phyloP scores from a whole-genome alignment of 1,139 yeast species.

The Lodderomyces orthopsilosis region DNA sequence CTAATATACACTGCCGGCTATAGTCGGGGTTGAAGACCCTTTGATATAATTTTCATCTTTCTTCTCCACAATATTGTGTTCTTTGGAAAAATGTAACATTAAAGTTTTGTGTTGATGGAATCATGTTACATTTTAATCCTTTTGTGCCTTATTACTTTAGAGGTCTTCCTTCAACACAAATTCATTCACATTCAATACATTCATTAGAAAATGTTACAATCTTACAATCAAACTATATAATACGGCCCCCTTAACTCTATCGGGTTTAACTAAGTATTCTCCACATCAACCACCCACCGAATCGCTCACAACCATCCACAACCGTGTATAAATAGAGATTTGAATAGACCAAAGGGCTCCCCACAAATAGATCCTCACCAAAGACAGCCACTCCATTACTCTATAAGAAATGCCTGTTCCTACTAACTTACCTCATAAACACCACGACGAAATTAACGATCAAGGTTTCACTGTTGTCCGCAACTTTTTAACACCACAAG shows the following conservation, averaged over 20 bases:
- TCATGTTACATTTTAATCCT: not conserved
- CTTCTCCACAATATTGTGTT: too few species aligned
- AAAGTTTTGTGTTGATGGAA: not conserved
- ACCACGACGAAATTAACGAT: slow-evolving; percentile 38
- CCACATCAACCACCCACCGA: not conserved
- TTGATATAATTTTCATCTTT: not conserved
- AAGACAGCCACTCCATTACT: too few species aligned
- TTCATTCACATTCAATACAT: not conserved
- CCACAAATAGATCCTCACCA: too few species aligned
- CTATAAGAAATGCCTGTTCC: slow-evolving; percentile 16
- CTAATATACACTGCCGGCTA: too few species aligned
- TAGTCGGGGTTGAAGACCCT: not conserved
- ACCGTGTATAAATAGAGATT: too few species aligned
- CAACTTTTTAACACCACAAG: slow-evolving; percentile 40
- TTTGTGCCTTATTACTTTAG: not conserved
- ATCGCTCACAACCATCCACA: too few species aligned
- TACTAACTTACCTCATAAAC: slow-evolving; percentile 10
- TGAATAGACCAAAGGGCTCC: too few species aligned
- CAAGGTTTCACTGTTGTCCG: slow-evolving; percentile 47
- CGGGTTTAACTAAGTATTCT: not conserved
- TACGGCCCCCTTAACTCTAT: too few species aligned
- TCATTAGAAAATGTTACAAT: not conserved
- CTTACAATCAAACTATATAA: not conserved
- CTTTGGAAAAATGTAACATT: not conserved
- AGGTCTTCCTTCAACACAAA: not conserved